Base-by-base conservation (phyloP, 306 rosid species). In the Cercis canadensis region DNA sequence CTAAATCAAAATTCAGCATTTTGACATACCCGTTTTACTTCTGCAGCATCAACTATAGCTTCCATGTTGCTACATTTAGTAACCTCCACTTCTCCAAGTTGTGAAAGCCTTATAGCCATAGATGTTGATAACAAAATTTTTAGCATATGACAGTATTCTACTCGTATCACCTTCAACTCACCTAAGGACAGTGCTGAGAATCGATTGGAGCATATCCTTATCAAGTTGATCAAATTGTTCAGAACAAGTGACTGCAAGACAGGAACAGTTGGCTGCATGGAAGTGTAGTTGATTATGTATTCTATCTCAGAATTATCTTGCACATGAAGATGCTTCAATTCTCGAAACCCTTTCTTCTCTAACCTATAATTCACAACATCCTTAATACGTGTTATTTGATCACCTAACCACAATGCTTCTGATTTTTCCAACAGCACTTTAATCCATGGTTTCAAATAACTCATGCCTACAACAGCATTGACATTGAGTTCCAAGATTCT, bases 161-260 rank as follows among this genome's bases (percentile, higher is more conserved):
- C 31, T 36, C 8, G 37, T 16, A 59, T 9, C 15, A 43, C 39
- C 0, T 12, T 54, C 32, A 74, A 33, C 0, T 63, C 64, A 3
- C 47, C 0, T 4, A 74, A 64, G 0, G 57, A 41, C 4, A 5
- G 0, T 0, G 8, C 2, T 7, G 8, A 14, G 12, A 64, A 12
- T 10, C 19, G 19, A 15, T 50, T 15, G 19, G 10, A 11, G 16
- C 65, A 63, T 29, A 74, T 53, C 15, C 21, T n/a, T 54, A 14
- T 11, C 14, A 74, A 46, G n/a, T 43, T 55, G 4, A 4, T n/a
- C 37, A 74, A 3, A 1, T 5, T 5, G 5, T 24, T 12, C 0
- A 74, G 65, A 24, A 2, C 5, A 8, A 63, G 2, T 11, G 14
- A 11, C 78, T 54, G 65, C 64, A 73, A 73, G 19, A 11, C 18